Percentiles rank a stretch among this genome's conserved stretches.
These are phyloP conservation scores for Phyllachora maydis DNA, from an alignment of 2,329 filamentous ascomycete genomes.

Conservation along the genomic window DNA sequence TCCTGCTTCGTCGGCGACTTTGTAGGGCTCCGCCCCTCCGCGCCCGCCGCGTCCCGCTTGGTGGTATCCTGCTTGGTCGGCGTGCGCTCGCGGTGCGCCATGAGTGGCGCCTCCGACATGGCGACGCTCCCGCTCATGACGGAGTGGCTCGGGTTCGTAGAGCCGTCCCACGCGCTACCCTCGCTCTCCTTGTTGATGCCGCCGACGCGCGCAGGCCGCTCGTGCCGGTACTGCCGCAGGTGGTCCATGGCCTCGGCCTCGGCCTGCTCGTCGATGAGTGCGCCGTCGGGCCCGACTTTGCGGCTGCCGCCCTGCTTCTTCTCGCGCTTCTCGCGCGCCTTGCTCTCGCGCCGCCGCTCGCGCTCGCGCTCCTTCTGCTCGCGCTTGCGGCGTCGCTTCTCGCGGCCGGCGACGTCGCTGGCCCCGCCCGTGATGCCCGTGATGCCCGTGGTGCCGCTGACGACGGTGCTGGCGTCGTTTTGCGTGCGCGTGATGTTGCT, in stretches of 20 bases:
- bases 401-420: slow-evolving; percentile 31
- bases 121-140: slow-evolving; percentile 18
- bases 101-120: slow-evolving; percentile 39
- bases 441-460: slow-evolving; percentile 22
- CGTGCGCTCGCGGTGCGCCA: slow-evolving; percentile 33
- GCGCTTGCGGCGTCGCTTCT: slow-evolving; percentile 27
- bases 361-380: slow-evolving; percentile 22
- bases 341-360: slow-evolving; percentile 9
- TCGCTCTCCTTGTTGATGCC: slow-evolving; percentile 73
- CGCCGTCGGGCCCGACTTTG: slow-evolving; percentile 34
- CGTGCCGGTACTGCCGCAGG: slow-evolving; percentile 66
- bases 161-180: slow-evolving; percentile 60
- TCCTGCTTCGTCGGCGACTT: background rate
- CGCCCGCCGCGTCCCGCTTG: no score
- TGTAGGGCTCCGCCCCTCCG: slow-evolving; percentile 1
- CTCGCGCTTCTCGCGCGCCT: slow-evolving; percentile 22
- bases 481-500: no score
- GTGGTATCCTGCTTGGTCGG: slow-evolving; percentile 32
- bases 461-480: slow-evolving; percentile 17
- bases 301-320: slow-evolving; percentile 15
- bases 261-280: slow-evolving; percentile 40
- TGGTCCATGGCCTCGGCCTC: slow-evolving; percentile 45
- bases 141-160: slow-evolving; percentile 43
- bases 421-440: slow-evolving; percentile 37
- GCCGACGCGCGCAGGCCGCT: slow-evolving; percentile 70